Conservation (phyloP, 495 filamentous ascomycete genomes). For the Friedmanniomyces simplex region DNA sequence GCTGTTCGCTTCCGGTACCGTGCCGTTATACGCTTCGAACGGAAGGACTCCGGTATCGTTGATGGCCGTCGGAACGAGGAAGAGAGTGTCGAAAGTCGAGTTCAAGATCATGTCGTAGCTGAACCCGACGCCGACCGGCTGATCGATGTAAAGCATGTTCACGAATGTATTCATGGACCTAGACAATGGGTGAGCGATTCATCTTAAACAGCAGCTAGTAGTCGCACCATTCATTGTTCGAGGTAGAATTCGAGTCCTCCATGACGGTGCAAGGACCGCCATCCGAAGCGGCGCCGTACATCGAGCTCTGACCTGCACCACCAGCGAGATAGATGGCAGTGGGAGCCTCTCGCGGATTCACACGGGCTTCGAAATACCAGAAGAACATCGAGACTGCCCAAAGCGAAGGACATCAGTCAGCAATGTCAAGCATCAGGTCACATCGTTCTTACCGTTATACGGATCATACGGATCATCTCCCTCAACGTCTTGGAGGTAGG, state of each 20-base stretch:
- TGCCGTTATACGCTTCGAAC: conserved; percentile 31
- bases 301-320: conserved; percentile 39
- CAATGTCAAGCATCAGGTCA: no score
- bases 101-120: conserved; percentile 46
- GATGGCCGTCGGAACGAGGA: not conserved
- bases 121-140: conserved; percentile 49
- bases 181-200: no score
- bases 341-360: conserved; percentile 46
- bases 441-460: no score
- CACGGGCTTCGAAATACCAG: conserved; percentile 39
- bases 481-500: not conserved
- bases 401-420: no score
- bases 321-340: conserved; percentile 61
- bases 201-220: no score
- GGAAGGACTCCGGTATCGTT: conserved; percentile 14
- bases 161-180: conserved; percentile 24
- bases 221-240: conserved; percentile 23
- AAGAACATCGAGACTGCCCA: not conserved
- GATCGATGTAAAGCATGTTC: conserved; percentile 29
- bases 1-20: conserved; percentile 18
- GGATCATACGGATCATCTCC: no score
- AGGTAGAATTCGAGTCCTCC: conserved; percentile 29
- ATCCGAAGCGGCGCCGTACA: conserved; percentile 18
- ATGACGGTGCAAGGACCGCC: conserved; percentile 1
- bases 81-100: conserved; percentile 32